Base-by-base conservation (phyloP, 495 filamentous ascomycete species). In the Astrothelium subdiscretum region DNA sequence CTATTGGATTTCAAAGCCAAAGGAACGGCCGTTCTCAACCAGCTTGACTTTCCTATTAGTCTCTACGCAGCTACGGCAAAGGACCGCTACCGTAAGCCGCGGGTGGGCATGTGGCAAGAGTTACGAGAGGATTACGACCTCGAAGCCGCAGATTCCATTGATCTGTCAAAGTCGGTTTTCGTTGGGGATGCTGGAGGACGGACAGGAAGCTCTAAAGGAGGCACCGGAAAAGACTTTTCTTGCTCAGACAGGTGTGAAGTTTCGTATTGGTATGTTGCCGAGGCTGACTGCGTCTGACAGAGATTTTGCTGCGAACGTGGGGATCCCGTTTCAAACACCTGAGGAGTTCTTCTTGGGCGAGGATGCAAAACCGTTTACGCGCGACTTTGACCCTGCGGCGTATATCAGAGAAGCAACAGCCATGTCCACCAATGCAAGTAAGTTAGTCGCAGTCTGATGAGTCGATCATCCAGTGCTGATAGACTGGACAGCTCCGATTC, bases 21-120 rank as follows among this genome's bases (percentile, higher is more conserved):
- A 65, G 83, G 85, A 65, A 75, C 75, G 12, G 81, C 82, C 22
- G 81, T 96, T 10, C 77, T 97, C 65, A 78, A 70, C 43, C 77
- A 86, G 27, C 81, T 97, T 42, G 83, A 89, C 67, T 72, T 97
- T 3, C 90, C 95, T 0, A 75, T 91, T 26, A 85, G 80, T 42
- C 72, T 97, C 10, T 95, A 96, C 72, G 94, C 91, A 1, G 91
- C 92, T 5, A 95, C 91, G 0, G 83, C 75, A 24, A 82, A 85
- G 60, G 90, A 97, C 65, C 77, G 76, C 26, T 96, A 84, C 70
- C 85, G 94, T 29, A 99, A 99, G 70, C 94, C 94, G 12, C 78
- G 94, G 57, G 76, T 76, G 0, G 91, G 91, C 13, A 96, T 97
- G 88, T 99, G 95, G 94, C 75, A 75, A 1, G 89, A 96, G 70